Percentiles rank a stretch among this genome's conserved stretches.
These are phyloP conservation scores for Trichaptum fuscoviolaceum DNA, from an alignment of 768 basidiomycete genomes.

Conservation along the genomic window DNA sequence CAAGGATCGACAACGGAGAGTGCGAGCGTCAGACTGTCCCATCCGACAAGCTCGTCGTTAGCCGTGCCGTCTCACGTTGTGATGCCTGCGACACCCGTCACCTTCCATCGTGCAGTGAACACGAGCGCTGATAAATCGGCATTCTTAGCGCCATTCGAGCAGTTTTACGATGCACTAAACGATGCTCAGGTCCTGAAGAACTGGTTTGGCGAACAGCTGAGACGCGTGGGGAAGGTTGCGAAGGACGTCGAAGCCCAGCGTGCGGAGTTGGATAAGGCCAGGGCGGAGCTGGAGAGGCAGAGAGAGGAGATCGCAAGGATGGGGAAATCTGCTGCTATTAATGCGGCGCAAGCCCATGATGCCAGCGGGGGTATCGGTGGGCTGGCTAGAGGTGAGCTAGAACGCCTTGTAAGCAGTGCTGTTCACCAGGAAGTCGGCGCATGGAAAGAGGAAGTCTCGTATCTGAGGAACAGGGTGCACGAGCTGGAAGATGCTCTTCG, in stretches of 20 bases:
- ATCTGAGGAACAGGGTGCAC: constrained; percentile 58
- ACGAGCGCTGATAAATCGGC: constrained; percentile 57
- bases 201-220: constrained; percentile 70
- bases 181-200: constrained; percentile 74
- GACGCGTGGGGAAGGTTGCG: not conserved
- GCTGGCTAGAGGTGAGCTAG: constrained; percentile 1
- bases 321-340: not conserved
- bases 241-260: constrained; percentile 59
- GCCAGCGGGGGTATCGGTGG: not conserved
- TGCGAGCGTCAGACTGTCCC: constrained; percentile 15
- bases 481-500: constrained; percentile 55
- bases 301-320: not conserved
- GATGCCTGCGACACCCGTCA: constrained; percentile 67
- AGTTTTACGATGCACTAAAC: constrained; percentile 79
- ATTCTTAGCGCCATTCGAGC: constrained; percentile 77
- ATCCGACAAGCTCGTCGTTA: constrained; percentile 11
- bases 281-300: constrained; percentile 43
- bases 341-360: not conserved
- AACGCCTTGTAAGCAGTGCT: constrained; percentile 4
- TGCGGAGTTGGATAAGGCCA: constrained; percentile 49
- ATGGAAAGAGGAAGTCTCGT: constrained; percentile 57
- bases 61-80: not conserved
- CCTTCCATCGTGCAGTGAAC: constrained; percentile 55
- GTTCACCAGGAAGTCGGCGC: constrained; percentile 37
- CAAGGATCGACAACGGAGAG: constrained; percentile 10